Evolutionary conservation across 179 eudicot species (phyloP).

Genomic region (Corrigiola litoralis): DNA sequence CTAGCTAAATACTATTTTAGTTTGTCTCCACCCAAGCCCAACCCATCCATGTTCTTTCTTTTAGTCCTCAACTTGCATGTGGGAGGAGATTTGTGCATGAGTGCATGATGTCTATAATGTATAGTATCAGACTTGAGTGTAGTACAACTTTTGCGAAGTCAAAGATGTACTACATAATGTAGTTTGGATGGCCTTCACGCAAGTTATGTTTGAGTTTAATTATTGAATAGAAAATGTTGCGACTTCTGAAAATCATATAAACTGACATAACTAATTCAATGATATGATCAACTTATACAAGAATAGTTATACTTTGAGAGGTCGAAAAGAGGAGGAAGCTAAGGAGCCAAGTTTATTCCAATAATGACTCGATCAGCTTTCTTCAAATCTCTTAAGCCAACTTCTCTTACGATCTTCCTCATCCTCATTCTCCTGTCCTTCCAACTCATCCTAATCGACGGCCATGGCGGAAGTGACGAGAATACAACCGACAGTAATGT

Average conservation of each 20-base stretch:
- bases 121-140: conserved; percentile 14
- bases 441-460: conserved; percentile 31
- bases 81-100: not conserved
- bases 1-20: too few relatives aligned
- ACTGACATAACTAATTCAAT: conserved; percentile 3
- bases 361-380: conserved; percentile 30
- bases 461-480: conserved; percentile 37
- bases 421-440: conserved; percentile 27
- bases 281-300: not conserved
- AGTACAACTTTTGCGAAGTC: conserved; percentile 41
- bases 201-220: conserved; percentile 4
- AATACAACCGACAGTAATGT: not conserved
- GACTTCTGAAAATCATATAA: not conserved
- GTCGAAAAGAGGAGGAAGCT: not conserved
- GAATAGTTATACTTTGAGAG: conserved; percentile 8
- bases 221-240: conserved; percentile 1
- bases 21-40: not conserved
- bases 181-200: conserved; percentile 10
- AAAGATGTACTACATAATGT: conserved; percentile 38
- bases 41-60: not conserved
- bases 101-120: not conserved
- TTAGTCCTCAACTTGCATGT: not conserved
- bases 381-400: conserved; percentile 33
- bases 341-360: too few relatives aligned
- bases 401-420: conserved; percentile 14